phyloP scores from a whole-genome alignment of 345 rosid species.

The Moricandia moricandioides region DNA sequence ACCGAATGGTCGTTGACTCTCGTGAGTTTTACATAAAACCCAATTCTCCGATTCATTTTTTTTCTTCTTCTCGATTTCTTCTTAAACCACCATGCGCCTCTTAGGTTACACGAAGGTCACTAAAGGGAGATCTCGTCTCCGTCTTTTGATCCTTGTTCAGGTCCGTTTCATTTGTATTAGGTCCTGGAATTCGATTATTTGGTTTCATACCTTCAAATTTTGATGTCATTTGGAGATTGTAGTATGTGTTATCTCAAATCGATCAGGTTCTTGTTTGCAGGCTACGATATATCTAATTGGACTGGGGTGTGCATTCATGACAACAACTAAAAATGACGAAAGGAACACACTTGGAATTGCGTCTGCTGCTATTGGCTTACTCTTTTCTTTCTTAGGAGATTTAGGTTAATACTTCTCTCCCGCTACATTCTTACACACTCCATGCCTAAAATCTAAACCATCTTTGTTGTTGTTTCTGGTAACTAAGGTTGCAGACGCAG shows the following conservation, averaged over 20 bases:
- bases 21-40: conserved; percentile 45
- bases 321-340: conserved; percentile 22
- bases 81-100: background rate
- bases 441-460: background rate
- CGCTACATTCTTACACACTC: background rate
- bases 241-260: conserved; percentile 1
- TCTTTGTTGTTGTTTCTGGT: conserved; percentile 4
- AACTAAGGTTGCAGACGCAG: conserved; percentile 57
- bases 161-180: background rate
- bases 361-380: conserved; percentile 42
- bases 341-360: conserved; percentile 36
- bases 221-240: no score
- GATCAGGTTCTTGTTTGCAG: conserved; percentile 32
- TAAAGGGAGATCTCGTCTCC: conserved; percentile 36
- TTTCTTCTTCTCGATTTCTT: background rate
- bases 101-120: conserved; percentile 40
- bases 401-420: conserved; percentile 42
- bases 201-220: background rate
- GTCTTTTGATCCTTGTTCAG: conserved; percentile 34
- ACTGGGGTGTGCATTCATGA: conserved; percentile 33
- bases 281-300: conserved; percentile 42
- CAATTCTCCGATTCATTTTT: background rate
- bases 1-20: conserved; percentile 86
- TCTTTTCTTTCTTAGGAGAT: conserved; percentile 56
- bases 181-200: background rate